phyloP scores from a whole-genome alignment of 2,329 filamentous ascomycete species.

The Hirsutella minnesotensis region DNA sequence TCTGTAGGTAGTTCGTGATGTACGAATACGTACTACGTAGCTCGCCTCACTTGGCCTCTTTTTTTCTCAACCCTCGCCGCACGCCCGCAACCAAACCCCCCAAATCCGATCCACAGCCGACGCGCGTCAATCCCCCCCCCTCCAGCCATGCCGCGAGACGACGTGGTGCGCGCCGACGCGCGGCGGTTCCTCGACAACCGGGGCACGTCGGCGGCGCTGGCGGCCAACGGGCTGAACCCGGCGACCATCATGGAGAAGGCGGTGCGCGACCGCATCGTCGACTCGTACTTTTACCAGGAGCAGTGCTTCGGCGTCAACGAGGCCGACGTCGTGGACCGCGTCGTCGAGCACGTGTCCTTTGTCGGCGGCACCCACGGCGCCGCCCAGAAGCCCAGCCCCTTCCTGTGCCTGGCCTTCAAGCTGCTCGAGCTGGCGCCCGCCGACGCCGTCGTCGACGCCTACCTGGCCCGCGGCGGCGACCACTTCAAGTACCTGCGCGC shows the following conservation, averaged over 20 bases:
- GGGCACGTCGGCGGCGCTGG: conserved; percentile 62
- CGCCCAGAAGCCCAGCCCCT: conserved; percentile 78
- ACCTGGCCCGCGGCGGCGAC: conserved; percentile 64
- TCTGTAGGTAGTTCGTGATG: no score
- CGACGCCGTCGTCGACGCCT: conserved; percentile 67
- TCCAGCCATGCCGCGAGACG: conserved; percentile 11
- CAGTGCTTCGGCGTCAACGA: conserved; percentile 94
- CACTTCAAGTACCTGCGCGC: conserved; percentile 81
- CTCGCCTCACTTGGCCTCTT: neutral
- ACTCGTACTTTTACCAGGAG: conserved; percentile 97
- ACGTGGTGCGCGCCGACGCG: conserved; percentile 67
- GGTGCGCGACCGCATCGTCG: conserved; percentile 87
- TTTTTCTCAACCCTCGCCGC: conserved; percentile 2
- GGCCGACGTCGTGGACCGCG: conserved; percentile 73
- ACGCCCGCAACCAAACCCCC: neutral
- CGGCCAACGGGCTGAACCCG: conserved; percentile 82
- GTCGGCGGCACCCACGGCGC: conserved; percentile 82
- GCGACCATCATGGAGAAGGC: conserved; percentile 94
- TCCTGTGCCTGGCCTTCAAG: conserved; percentile 91
- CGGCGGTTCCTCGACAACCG: conserved; percentile 79
- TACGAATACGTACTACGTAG: no score
- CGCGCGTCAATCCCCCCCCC: conserved; percentile 1
- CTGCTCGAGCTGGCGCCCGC: conserved; percentile 77
- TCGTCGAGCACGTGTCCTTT: conserved; percentile 68
- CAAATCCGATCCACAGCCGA: neutral